Conservation (phyloP, 306 rosid genomes). For the Medicago truncatula region MtrunA17r5.0-ANR NC_053049.1:10443501-10444000, state of each 20-base stretch:
- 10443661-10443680: slow-evolving; percentile 11
- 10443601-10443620: slow-evolving; percentile 13
- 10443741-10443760: slow-evolving; percentile 43
- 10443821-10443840: slow-evolving; percentile 52
- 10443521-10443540: slow-evolving; percentile 38
- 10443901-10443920: slow-evolving; percentile 74
- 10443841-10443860: slow-evolving; percentile 37
- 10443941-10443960: slow-evolving; percentile 79
- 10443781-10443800: neutral
- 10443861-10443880: neutral
- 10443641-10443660: slow-evolving; percentile 44
- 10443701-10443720: slow-evolving; percentile 31
- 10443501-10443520: slow-evolving; percentile 19
- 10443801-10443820: slow-evolving; percentile 41
- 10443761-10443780: neutral
- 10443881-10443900: slow-evolving; percentile 70
- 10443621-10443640: neutral
- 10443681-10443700: neutral
- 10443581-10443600: slow-evolving; percentile 7
- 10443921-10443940: slow-evolving; percentile 84
- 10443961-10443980: slow-evolving; percentile 73
- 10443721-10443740: slow-evolving; percentile 44
- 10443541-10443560: slow-evolving; percentile 49
- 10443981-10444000: slow-evolving; percentile 75
- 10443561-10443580: neutral